phyloP scores from a whole-genome alignment of 148 eudicot species.

The Diospyros kaki region DNA sequence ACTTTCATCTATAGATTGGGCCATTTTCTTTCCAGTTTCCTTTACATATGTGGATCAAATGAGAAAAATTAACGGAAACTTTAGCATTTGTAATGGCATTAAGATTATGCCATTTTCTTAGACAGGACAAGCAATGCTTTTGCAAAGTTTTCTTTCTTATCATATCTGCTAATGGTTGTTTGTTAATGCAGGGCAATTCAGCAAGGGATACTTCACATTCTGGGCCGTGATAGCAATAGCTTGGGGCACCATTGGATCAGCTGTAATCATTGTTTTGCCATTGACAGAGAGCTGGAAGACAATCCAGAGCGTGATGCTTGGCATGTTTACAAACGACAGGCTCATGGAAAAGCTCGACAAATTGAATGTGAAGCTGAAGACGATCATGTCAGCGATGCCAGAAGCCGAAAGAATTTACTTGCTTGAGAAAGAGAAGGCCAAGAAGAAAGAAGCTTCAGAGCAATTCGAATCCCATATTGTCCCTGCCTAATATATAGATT shows the following conservation, averaged over 20 bases:
- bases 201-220: constrained; percentile 72
- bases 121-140: too few relatives aligned
- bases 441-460: constrained; percentile 44
- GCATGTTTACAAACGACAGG: constrained; percentile 76
- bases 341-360: constrained; percentile 66
- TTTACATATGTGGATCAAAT: not conserved
- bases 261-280: constrained; percentile 72
- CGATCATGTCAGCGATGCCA: constrained; percentile 56
- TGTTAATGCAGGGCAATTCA: constrained; percentile 59
- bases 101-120: too few relatives aligned
- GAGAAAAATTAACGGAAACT: not conserved
- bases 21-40: constrained; percentile 1
- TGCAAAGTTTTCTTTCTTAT: too few relatives aligned
- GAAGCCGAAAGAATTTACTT: constrained; percentile 65
- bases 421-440: constrained; percentile 63
- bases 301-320: constrained; percentile 49
- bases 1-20: too few relatives aligned
- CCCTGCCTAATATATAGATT: constrained; percentile 7
- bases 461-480: not conserved
- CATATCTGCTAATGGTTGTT: not conserved
- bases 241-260: constrained; percentile 93
- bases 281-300: constrained; percentile 83
- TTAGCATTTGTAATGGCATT: not conserved
- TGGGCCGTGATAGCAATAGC: constrained; percentile 86
- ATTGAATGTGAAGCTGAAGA: constrained; percentile 48